Conservation (phyloP, 805 yeast genomes). For the Myxozyma neotropica region DNA sequence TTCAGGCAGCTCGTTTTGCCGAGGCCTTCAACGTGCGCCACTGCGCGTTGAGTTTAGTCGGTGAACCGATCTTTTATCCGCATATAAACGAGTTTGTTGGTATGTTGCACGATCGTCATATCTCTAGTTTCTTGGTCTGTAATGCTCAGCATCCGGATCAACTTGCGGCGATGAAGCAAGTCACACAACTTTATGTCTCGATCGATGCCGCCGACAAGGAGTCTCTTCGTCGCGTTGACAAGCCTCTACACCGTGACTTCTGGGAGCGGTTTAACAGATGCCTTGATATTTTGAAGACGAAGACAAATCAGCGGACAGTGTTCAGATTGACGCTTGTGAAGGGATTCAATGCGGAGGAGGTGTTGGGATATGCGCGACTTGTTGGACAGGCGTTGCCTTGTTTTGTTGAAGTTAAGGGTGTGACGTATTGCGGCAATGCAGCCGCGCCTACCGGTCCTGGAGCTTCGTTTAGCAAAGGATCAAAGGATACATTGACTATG, state of each 20-base stretch:
- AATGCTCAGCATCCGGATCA: constrained; percentile 96
- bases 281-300: constrained; percentile 75
- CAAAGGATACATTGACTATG: constrained; percentile 64
- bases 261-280: constrained; percentile 88
- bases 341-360: constrained; percentile 85
- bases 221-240: constrained; percentile 77
- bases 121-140: constrained; percentile 87
- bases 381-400: constrained; percentile 81
- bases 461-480: constrained; percentile 22
- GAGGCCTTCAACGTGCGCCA: constrained; percentile 89
- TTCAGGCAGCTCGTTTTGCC: constrained; percentile 82
- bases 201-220: constrained; percentile 90
- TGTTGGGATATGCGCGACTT: constrained; percentile 81
- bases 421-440: constrained; percentile 92
- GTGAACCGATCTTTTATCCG: constrained; percentile 94
- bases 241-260: constrained; percentile 86
- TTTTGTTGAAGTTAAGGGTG: constrained; percentile 90
- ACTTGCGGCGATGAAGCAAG: constrained; percentile 65
- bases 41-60: constrained; percentile 90
- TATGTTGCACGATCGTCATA: constrained; percentile 75
- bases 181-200: constrained; percentile 88
- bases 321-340: constrained; percentile 88
- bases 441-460: constrained; percentile 67
- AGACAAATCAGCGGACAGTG: constrained; percentile 77
- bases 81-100: constrained; percentile 81